Evolutionary conservation across 495 filamentous ascomycete species (phyloP).

Genomic region (Mycothermus thermophilus): DNA sequence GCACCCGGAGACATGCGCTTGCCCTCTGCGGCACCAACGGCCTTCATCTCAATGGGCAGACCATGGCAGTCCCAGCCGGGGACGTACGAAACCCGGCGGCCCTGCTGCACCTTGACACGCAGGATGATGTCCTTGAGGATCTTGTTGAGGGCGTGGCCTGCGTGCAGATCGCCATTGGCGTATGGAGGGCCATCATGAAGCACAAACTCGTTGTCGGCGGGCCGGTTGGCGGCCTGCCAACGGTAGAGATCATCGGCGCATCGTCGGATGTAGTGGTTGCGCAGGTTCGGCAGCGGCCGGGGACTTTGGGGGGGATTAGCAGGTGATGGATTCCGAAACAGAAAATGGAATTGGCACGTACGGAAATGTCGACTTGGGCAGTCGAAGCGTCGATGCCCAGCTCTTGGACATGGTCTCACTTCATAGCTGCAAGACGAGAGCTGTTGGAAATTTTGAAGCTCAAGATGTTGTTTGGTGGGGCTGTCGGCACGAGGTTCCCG

Average conservation of each 20-base stretch:
- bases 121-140: constrained; percentile 89
- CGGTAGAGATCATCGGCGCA: constrained; percentile 81
- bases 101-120: constrained; percentile 62
- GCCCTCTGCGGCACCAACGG: constrained; percentile 45
- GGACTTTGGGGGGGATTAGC: constrained; percentile 21
- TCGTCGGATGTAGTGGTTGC: constrained; percentile 51
- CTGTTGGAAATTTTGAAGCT: too few species aligned
- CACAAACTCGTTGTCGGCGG: constrained; percentile 49
- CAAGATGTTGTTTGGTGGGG: not conserved
- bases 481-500: too few species aligned
- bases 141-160: constrained; percentile 97
- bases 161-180: constrained; percentile 85
- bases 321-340: not conserved
- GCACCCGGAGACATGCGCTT: constrained; percentile 22
- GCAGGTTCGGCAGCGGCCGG: constrained; percentile 32
- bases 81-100: constrained; percentile 63
- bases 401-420: constrained; percentile 31
- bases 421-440: constrained; percentile 9
- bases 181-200: constrained; percentile 97
- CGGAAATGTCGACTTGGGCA: constrained; percentile 37
- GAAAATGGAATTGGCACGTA: constrained; percentile 10
- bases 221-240: constrained; percentile 57
- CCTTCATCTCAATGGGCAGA: constrained; percentile 92
- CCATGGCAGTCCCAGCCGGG: constrained; percentile 99
- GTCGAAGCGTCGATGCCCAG: constrained; percentile 35